Evolutionary conservation across 139 green algal species (phyloP).

Genomic region (Coelastrella sp.): DNA sequence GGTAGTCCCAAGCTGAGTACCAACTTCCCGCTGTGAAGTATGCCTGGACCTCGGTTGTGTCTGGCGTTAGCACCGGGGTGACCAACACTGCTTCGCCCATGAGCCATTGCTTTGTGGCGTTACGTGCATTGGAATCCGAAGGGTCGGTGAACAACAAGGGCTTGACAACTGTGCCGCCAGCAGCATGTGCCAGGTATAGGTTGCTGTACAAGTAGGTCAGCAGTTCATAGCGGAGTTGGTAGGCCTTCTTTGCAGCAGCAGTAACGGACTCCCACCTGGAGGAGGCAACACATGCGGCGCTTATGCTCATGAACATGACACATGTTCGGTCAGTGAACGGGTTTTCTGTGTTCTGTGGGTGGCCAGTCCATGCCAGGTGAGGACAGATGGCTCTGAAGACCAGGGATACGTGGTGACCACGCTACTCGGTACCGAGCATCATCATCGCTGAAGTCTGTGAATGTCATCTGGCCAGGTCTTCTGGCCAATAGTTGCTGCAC

Average conservation of each 20-base stretch:
- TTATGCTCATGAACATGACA: too few species aligned
- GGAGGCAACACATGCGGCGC: background rate
- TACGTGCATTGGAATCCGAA: background rate
- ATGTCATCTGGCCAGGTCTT: too few species aligned
- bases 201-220: constrained; percentile 49
- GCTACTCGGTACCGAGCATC: too few species aligned
- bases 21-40: constrained; percentile 25
- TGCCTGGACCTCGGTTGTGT: background rate
- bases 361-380: too few species aligned
- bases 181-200: constrained; percentile 15
- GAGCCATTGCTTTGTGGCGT: constrained; percentile 34
- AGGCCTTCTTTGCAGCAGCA: constrained; percentile 26
- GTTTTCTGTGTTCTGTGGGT: too few species aligned
- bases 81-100: constrained; percentile 39
- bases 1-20: constrained; percentile 43
- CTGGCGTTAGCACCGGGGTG: background rate
- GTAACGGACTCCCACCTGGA: constrained; percentile 54
- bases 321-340: too few species aligned
- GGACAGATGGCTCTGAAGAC: too few species aligned
- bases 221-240: constrained; percentile 36
- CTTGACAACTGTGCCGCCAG: constrained; percentile 5
- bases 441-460: too few species aligned
- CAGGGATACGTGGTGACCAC: too few species aligned
- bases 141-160: constrained; percentile 28
- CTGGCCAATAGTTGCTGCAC: too few species aligned